These are phyloP conservation scores for Saccharum officinarum DNA, from an alignment of 176 grass and related monocot species.

Conservation along the genomic window DNA sequence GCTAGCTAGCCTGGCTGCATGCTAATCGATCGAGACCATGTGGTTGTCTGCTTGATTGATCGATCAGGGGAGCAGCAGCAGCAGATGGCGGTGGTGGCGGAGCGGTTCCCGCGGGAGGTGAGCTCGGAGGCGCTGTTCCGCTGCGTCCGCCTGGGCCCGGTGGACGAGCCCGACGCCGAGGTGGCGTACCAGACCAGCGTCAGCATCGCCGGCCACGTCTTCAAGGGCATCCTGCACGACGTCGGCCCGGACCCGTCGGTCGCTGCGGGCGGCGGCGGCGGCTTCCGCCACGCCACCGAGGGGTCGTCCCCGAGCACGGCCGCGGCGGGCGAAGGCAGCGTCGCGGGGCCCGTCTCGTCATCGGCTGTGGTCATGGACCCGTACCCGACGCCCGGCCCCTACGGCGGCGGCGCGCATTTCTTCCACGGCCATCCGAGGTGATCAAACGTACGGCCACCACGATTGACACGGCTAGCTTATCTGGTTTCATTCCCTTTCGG, in stretches of 20 bases:
- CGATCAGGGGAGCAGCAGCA: slow-evolving; percentile 24
- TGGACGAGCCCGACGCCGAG: slow-evolving; percentile 78
- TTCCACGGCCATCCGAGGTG: slow-evolving; percentile 73
- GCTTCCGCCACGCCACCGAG: slow-evolving; percentile 5
- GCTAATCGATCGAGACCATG: not conserved
- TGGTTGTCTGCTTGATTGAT: not conserved
- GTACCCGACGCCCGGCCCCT: slow-evolving; percentile 70
- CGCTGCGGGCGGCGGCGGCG: not conserved
- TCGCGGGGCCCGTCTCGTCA: slow-evolving; percentile 38
- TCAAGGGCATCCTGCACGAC: slow-evolving; percentile 96
- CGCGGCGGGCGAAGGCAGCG: slow-evolving; percentile 34
- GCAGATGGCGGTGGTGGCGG: slow-evolving; percentile 37
- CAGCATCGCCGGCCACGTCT: slow-evolving; percentile 85
- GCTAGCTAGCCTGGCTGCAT: too few species aligned
- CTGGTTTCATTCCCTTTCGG: not conserved
- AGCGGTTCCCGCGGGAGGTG: slow-evolving; percentile 75
- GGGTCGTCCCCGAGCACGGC: slow-evolving; percentile 57
- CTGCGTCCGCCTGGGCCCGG: slow-evolving; percentile 69
- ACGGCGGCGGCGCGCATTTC: slow-evolving; percentile 55
- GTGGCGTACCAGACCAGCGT: slow-evolving; percentile 86
- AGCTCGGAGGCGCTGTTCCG: slow-evolving; percentile 89
- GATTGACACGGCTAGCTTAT: not conserved
- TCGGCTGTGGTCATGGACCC: slow-evolving; percentile 86
- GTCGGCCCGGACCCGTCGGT: slow-evolving; percentile 57
- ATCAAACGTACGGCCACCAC: slow-evolving; percentile 35